Base-by-base conservation (phyloP, 768 basidiomycete genomes). In the Boletellus ananas region DNA sequence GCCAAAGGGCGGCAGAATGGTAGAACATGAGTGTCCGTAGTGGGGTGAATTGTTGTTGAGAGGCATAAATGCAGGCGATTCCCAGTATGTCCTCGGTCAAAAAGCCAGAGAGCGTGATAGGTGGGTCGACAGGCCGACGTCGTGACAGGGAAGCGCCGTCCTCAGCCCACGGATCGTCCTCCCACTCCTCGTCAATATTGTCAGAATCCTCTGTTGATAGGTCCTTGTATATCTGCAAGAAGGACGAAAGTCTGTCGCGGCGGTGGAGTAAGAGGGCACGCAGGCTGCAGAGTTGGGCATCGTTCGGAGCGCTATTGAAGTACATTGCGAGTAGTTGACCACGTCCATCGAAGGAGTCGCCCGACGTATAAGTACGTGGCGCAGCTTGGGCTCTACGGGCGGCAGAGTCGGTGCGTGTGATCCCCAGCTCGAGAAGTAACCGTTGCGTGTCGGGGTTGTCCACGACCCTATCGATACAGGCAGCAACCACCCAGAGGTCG, bases 401-500 rank as follows among this genome's bases (percentile, higher is more conserved):
- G 21, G 79, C 79, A 47, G 63, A 51, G 33, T 70, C 62, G 7
- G 84, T 85, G 57, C 87, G 77, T 55, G 77, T 60, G 41, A 92
- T 69, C 9, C 87, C 92, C 23, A 83, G 64, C 34, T 80, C 72
- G 21, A 91, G 72, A 25, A 93, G 71, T 9, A 72, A 71, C 44
- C 74, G 74, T 55, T 90, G 83, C 13, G 80, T 66, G 46, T 63
- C 64, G 18, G 75, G 69, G 62, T 82, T 73, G 53, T 85, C 73
- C n/a, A 85, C 69, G 21, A 85, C 66, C 49, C 85, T 75, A 70
- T 90, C 88, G 21, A 74, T 70, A 58, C 81, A 86, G 3, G 89
- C 87, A n/a, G 85, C 80, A 34, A 77, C 78, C 14, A 83, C 84
- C 89, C 90, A 93, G 9, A 84, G 68, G 65, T 93, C 85, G 59